These are phyloP conservation scores for Suillus clintonianus DNA, from an alignment of 768 basidiomycete species.

Conservation along the genomic window DNA sequence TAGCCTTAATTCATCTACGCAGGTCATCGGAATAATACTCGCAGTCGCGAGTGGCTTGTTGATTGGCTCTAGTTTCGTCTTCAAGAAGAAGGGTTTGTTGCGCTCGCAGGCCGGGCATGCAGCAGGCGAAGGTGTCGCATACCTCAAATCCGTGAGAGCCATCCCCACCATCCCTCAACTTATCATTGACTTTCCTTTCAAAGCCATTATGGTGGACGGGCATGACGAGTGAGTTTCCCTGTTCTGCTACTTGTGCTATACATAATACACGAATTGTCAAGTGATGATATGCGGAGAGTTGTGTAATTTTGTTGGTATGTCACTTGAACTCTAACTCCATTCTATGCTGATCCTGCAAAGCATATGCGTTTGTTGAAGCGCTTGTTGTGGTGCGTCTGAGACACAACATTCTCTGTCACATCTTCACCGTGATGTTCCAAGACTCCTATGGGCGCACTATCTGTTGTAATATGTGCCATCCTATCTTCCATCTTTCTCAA, in stretches of 20 bases:
- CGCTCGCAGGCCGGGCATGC: constrained; percentile 78
- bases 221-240: constrained; percentile 69
- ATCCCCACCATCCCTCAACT: constrained; percentile 1
- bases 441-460: constrained; percentile 95
- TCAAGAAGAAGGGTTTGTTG: constrained; percentile 95
- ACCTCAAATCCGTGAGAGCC: constrained; percentile 83
- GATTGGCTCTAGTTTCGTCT: constrained; percentile 91
- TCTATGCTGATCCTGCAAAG: constrained; percentile 35
- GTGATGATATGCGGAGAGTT: constrained; percentile 93
- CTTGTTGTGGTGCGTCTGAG: constrained; percentile 77
- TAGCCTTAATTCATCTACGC: neutral
- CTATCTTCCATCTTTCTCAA: constrained; percentile 92
- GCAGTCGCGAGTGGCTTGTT: constrained; percentile 80
- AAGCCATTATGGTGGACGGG: constrained; percentile 92
- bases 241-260: too few relatives aligned
- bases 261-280: constrained; percentile 21
- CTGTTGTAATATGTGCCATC: constrained; percentile 93
- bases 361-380: constrained; percentile 89
- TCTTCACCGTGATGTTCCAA: constrained; percentile 23
- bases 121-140: constrained; percentile 87
- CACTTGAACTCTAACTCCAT: constrained; percentile 9
- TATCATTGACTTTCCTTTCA: constrained; percentile 5
- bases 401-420: constrained; percentile 3
- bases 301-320: constrained; percentile 82
- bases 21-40: constrained; percentile 78